Evolutionary conservation across 768 basidiomycete species (phyloP).

Genomic region (Chalciporus piperatus): DNA sequence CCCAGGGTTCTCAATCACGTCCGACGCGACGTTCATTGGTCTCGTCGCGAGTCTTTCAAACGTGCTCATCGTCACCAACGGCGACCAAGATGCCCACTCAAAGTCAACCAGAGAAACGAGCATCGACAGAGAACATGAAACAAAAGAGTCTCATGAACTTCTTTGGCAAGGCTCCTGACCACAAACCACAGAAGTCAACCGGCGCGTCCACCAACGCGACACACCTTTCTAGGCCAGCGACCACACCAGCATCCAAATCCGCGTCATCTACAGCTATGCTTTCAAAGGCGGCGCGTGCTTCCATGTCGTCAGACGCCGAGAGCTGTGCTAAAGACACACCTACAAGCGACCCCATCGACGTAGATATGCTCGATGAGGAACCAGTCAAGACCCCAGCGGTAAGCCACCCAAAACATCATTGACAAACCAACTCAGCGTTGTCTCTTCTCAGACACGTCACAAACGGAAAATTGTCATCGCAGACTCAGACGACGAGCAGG

Average conservation of each 20-base stretch:
- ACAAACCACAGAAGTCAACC: constrained; percentile 11
- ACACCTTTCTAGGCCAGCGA: constrained; percentile 30
- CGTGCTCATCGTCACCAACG: constrained; percentile 2
- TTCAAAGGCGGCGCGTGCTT: constrained; percentile 41
- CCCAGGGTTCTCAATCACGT: constrained; percentile 15
- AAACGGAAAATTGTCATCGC: constrained; percentile 70
- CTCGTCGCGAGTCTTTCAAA: not conserved
- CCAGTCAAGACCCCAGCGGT: constrained; percentile 45
- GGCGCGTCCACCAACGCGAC: constrained; percentile 9
- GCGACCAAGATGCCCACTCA: constrained; percentile 14
- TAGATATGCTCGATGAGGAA: constrained; percentile 61
- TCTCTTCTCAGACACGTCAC: constrained; percentile 32
- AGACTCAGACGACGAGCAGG: constrained; percentile 69
- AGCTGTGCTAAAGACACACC: constrained; percentile 57
- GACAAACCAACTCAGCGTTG: not conserved
- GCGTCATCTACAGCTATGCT: constrained; percentile 27
- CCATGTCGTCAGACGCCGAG: constrained; percentile 46
- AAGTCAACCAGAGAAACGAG: constrained; percentile 34
- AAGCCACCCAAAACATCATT: constrained; percentile 11
- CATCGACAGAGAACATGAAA: constrained; percentile 46
- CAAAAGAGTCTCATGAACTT: constrained; percentile 76
- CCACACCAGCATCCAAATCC: constrained; percentile 40
- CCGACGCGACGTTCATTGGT: constrained; percentile 16
- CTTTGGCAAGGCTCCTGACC: constrained; percentile 42
- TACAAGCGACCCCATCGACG: constrained; percentile 74